Percentiles rank a stretch among this genome's conserved stretches.
phyloP scores from a whole-genome alignment of 2,329 filamentous ascomycete genomes.

The Teratosphaeria nubilosa region DNA sequence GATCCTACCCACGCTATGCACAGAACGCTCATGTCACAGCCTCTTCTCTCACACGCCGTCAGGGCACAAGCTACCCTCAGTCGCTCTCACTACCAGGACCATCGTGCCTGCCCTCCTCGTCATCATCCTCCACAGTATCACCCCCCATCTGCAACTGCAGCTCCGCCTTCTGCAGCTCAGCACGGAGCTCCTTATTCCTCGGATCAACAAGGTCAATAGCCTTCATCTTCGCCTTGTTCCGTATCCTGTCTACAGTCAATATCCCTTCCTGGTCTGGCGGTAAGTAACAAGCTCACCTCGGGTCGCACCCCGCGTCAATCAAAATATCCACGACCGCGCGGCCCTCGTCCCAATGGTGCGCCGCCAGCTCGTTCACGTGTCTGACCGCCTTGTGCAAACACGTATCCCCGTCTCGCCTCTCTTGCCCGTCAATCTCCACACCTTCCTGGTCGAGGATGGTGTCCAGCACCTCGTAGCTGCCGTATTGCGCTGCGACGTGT shows the following conservation, averaged over 20 bases:
- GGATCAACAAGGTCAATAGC: slow-evolving; percentile 66
- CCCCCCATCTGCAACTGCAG: slow-evolving; percentile 44
- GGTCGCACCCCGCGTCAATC: slow-evolving; percentile 65
- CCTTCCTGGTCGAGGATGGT: slow-evolving; percentile 71
- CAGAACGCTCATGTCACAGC: neutral
- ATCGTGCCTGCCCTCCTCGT: slow-evolving; percentile 28
- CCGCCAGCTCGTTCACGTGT: slow-evolving; percentile 57
- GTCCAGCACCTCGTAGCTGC: slow-evolving; percentile 80
- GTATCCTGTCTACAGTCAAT: slow-evolving; percentile 31
- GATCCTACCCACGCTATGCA: neutral
- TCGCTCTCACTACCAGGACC: slow-evolving; percentile 41
- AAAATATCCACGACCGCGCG: slow-evolving; percentile 64
- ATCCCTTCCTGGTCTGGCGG: slow-evolving; percentile 1
- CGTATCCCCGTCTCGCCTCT: slow-evolving; percentile 62
- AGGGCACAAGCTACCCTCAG: slow-evolving; percentile 10
- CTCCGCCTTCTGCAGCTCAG: slow-evolving; percentile 60
- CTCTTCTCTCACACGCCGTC: neutral
- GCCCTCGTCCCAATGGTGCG: slow-evolving; percentile 54
- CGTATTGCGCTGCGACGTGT: slow-evolving; percentile 76
- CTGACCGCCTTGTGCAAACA: slow-evolving; percentile 70
- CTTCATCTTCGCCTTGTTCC: slow-evolving; percentile 65
- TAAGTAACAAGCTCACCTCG: slow-evolving; percentile 28
- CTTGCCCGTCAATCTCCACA: slow-evolving; percentile 74
- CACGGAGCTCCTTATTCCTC: slow-evolving; percentile 50
- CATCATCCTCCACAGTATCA: slow-evolving; percentile 41